Evolutionary conservation across 2,329 filamentous ascomycete species (phyloP).

Genomic region (Trichoderma sp.): DNA sequence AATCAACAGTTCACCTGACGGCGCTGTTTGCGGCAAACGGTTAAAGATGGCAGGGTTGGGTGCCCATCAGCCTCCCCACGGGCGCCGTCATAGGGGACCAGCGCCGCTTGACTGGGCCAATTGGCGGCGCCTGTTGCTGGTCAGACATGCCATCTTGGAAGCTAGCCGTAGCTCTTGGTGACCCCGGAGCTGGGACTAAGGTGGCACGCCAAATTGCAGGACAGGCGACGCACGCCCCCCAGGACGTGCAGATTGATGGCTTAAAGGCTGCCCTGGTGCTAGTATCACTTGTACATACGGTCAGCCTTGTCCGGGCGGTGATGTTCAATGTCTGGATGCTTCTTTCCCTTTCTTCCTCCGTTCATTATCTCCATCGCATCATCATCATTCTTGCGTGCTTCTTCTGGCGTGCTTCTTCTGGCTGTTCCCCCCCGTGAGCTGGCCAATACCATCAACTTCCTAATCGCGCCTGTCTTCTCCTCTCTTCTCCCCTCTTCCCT

Average conservation of each 20-base stretch:
- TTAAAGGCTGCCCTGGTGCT: too few relatives aligned
- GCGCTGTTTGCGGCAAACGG: neutral
- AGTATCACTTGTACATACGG: neutral
- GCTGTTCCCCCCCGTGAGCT: too few relatives aligned
- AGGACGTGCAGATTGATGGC: neutral
- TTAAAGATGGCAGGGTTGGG: neutral
- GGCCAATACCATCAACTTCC: too few relatives aligned
- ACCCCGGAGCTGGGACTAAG: slow-evolving; percentile 3
- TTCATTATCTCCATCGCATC: too few relatives aligned
- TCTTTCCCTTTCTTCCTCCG: too few relatives aligned
- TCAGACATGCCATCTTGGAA: neutral
- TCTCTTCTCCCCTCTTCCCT: neutral
- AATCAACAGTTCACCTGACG: slow-evolving; percentile 15
- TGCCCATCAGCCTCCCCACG: neutral
- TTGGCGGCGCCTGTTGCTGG: neutral
- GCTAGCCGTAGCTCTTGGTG: neutral
- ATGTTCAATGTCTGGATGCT: too few relatives aligned
- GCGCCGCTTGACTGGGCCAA: neutral
- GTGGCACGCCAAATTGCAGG: slow-evolving; percentile 1
- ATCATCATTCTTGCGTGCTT: too few relatives aligned
- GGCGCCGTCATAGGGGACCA: neutral
- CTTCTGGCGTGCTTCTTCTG: too few relatives aligned
- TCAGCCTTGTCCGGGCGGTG: slow-evolving; percentile 7
- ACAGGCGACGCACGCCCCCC: neutral
- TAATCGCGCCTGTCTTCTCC: too few relatives aligned